phyloP scores from a whole-genome alignment of 2,329 filamentous ascomycete species.

The Aspergillus sp. region DNA sequence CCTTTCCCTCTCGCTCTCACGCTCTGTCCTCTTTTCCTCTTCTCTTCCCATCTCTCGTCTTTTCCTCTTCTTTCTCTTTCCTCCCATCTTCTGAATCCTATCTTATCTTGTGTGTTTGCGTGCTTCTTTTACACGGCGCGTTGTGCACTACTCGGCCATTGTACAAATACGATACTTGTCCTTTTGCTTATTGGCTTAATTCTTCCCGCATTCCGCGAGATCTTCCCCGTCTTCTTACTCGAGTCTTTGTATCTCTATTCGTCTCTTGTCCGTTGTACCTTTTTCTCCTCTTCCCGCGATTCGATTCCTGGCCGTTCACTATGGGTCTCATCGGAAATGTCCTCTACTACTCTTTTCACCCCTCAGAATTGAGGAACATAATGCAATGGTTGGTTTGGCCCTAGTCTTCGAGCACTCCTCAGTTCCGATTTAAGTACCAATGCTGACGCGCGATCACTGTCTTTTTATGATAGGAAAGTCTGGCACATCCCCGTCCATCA shows the following conservation, averaged over 20 bases:
- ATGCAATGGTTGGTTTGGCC: slow-evolving; percentile 68
- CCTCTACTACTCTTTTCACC: slow-evolving; percentile 68
- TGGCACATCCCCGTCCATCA: slow-evolving; percentile 93
- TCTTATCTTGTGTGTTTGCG: not conserved
- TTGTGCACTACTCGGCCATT: not conserved
- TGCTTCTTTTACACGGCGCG: not conserved
- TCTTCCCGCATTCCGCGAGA: not conserved
- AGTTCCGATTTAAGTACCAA: slow-evolving; percentile 8
- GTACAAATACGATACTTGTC: slow-evolving; percentile 5
- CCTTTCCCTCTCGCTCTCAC: slow-evolving; percentile 5
- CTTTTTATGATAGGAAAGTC: slow-evolving; percentile 61
- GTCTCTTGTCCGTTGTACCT: not conserved
- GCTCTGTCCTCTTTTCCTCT: slow-evolving; percentile 2
- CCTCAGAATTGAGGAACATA: slow-evolving; percentile 70
- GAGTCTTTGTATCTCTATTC: not conserved
- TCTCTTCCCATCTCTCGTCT: slow-evolving; percentile 1
- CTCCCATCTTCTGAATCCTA: slow-evolving; percentile 2
- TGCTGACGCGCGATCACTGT: slow-evolving; percentile 3
- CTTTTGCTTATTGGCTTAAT: slow-evolving; percentile 8
- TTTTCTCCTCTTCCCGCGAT: not conserved
- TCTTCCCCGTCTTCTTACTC: not conserved
- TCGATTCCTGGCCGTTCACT: slow-evolving; percentile 9
- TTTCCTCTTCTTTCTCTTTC: slow-evolving; percentile 2
- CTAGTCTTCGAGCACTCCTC: slow-evolving; percentile 1
- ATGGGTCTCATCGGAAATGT: slow-evolving; percentile 44